Evolutionary conservation across 345 rosid species (phyloP).

Genomic region (Erucastrum elatum): DNA sequence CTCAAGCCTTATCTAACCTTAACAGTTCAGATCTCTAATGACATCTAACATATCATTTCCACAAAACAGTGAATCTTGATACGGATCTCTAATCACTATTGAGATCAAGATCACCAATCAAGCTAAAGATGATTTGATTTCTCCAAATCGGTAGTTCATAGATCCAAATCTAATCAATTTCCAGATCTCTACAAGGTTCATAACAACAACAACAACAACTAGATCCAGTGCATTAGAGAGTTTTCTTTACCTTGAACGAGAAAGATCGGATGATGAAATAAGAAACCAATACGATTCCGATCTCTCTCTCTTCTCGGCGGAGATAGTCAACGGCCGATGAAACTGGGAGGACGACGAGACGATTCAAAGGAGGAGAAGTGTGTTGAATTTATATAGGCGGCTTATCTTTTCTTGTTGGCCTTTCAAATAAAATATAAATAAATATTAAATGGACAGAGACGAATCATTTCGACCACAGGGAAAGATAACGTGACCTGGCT

Average conservation of each 20-base stretch:
- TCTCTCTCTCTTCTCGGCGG: conserved; percentile 33
- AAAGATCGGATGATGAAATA: conserved; percentile 15
- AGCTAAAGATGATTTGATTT: neutral
- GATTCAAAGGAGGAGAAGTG: conserved; percentile 25
- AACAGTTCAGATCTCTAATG: conserved; percentile 12
- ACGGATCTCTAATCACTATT: conserved; percentile 16
- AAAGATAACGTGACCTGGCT: conserved; percentile 48
- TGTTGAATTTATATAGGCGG: conserved; percentile 41
- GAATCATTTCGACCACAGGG: conserved; percentile 44
- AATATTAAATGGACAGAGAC: neutral
- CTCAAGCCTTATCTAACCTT: neutral
- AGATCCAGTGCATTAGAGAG: conserved; percentile 29
- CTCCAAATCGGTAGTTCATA: neutral
- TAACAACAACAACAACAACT: neutral
- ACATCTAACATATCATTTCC: conserved; percentile 14
- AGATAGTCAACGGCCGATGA: conserved; percentile 35
- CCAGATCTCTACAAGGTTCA: conserved; percentile 14
- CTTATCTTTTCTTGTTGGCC: conserved; percentile 32
- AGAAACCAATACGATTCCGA: conserved; percentile 19
- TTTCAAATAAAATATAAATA: conserved; percentile 21
- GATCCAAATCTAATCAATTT: neutral
- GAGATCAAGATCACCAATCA: conserved; percentile 1
- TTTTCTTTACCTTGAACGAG: conserved; percentile 31
- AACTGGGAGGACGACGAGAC: conserved; percentile 23
- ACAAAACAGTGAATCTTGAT: neutral